A percentile compares a stretch with the other conserved stretches of the same genome.
Evolutionary conservation across 805 yeast genomes (phyloP).

Genomic region (Yarrowia porcina): DNA sequence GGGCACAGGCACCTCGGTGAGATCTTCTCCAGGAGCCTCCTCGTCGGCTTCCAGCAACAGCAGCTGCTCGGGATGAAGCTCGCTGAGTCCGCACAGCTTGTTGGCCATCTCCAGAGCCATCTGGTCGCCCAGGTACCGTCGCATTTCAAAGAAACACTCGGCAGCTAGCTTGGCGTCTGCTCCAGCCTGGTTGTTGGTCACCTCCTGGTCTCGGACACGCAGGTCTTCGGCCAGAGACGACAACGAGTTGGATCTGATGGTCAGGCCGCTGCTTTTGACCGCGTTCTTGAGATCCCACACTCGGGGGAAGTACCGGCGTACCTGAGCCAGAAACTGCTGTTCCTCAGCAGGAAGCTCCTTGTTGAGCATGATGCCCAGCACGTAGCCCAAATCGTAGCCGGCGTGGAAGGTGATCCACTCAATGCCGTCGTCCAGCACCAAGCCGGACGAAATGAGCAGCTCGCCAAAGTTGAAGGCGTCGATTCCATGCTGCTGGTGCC

Average conservation of each 20-base stretch:
- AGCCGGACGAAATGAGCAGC: constrained; percentile 77
- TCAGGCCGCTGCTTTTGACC: constrained; percentile 39
- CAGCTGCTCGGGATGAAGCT: constrained; percentile 28
- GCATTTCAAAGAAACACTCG: constrained; percentile 45
- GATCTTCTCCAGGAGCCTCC: constrained; percentile 14
- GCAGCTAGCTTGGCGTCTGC: constrained; percentile 45
- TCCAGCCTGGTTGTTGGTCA: constrained; percentile 41
- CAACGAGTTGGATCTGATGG: constrained; percentile 37
- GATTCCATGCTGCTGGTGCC: constrained; percentile 74
- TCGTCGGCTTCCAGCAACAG: constrained; percentile 7
- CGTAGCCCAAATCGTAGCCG: constrained; percentile 92
- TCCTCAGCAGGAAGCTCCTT: constrained; percentile 75
- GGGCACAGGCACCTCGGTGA: constrained; percentile 26
- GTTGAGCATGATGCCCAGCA: constrained; percentile 72
- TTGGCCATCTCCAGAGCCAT: constrained; percentile 36
- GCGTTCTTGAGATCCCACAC: constrained; percentile 72
- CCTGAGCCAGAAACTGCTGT: constrained; percentile 70
- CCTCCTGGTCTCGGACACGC: constrained; percentile 34
- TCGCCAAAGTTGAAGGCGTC: constrained; percentile 79
- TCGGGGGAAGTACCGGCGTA: constrained; percentile 71
- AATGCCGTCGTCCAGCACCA: constrained; percentile 64
- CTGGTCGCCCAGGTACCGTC: constrained; percentile 38
- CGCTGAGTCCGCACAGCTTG: constrained; percentile 42
- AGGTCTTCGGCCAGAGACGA: constrained; percentile 45
- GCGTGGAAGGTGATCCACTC: constrained; percentile 91